A percentile compares a stretch with the other conserved stretches of the same genome.
Evolutionary conservation across 805 yeast species (phyloP).

Genomic region (Wickerhamiella kurtzmanii): DNA sequence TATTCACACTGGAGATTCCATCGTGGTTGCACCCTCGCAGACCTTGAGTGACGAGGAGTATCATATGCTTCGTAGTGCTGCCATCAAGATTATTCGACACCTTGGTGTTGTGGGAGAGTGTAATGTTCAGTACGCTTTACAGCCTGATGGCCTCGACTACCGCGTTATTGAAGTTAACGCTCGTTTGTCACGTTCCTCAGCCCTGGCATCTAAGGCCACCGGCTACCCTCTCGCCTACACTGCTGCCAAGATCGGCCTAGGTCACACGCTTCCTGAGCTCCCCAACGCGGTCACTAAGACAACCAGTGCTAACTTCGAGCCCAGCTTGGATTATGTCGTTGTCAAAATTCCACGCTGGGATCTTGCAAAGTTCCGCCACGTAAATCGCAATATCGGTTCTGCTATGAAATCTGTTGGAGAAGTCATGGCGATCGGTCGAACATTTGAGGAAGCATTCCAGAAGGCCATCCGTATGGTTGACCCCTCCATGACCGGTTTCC

Average conservation of each 20-base stretch:
- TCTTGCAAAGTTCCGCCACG: constrained; percentile 87
- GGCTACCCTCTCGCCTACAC: constrained; percentile 98
- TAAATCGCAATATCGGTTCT: constrained; percentile 83
- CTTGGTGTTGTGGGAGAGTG: constrained; percentile 98
- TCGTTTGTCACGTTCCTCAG: constrained; percentile 91
- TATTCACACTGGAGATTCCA: constrained; percentile 97
- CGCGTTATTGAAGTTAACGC: constrained; percentile 97
- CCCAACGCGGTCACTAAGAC: constrained; percentile 95
- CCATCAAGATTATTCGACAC: constrained; percentile 93
- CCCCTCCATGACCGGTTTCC: constrained; percentile 86
- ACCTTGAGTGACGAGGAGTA: constrained; percentile 93
- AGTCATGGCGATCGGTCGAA: constrained; percentile 98
- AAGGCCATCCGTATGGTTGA: constrained; percentile 89
- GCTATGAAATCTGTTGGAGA: constrained; percentile 99
- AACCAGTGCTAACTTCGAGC: constrained; percentile 93
- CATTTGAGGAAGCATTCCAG: constrained; percentile 93
- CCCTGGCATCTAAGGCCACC: constrained; percentile 95
- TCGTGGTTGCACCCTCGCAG: constrained; percentile 97
- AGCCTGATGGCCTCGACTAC: constrained; percentile 90
- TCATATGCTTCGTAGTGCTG: constrained; percentile 95
- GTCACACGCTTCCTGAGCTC: constrained; percentile 86
- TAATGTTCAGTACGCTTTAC: constrained; percentile 92
- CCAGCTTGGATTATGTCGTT: constrained; percentile 90
- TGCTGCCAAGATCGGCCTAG: constrained; percentile 93
- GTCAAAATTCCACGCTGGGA: constrained; percentile 99